These are phyloP conservation scores for Penicillium sp. DNA, from an alignment of 2,329 filamentous ascomycete genomes.

Conservation along the genomic window DNA sequence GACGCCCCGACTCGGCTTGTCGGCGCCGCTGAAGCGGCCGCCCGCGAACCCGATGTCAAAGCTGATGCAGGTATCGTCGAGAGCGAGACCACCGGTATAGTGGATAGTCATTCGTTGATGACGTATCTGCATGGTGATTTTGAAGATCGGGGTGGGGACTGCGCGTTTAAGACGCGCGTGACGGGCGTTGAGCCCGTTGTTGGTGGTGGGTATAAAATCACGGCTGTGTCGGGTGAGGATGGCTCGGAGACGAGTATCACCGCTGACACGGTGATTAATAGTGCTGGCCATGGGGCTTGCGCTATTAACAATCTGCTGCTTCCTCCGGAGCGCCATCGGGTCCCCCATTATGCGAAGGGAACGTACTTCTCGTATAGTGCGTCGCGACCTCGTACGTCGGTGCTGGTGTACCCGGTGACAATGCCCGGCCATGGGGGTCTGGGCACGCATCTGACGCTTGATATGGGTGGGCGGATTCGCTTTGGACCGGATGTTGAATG, in stretches of 20 bases:
- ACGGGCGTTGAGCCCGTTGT: conserved; percentile 61
- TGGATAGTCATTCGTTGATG: conserved; percentile 89
- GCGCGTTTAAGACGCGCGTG: conserved; percentile 73
- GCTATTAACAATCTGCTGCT: conserved; percentile 82
- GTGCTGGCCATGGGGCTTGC: conserved; percentile 80
- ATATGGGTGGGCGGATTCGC: conserved; percentile 80
- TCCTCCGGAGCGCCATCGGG: conserved; percentile 56
- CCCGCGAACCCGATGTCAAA: conserved; percentile 75
- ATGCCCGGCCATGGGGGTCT: conserved; percentile 83
- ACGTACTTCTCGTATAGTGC: conserved; percentile 88
- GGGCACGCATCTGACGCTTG: conserved; percentile 91
- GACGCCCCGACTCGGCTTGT: conserved; percentile 76
- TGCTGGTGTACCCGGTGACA: conserved; percentile 87
- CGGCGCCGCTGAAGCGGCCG: conserved; percentile 63
- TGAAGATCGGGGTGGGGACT: conserved; percentile 75
- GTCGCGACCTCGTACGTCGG: conserved; percentile 68
- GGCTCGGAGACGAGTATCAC: conserved; percentile 64
- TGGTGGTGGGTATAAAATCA: conserved; percentile 75
- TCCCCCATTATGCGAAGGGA: conserved; percentile 86
- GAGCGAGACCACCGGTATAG: conserved; percentile 83
- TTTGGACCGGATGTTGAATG: conserved; percentile 97
- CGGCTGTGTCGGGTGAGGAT: conserved; percentile 52
- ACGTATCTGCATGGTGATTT: conserved; percentile 76
- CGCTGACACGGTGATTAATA: conserved; percentile 79
- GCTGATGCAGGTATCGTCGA: conserved; percentile 79